Percentiles rank a stretch among this genome's conserved stretches.
phyloP scores from a whole-genome alignment of 106 monocot genomes.

The Dendrobium nobile region DNA sequence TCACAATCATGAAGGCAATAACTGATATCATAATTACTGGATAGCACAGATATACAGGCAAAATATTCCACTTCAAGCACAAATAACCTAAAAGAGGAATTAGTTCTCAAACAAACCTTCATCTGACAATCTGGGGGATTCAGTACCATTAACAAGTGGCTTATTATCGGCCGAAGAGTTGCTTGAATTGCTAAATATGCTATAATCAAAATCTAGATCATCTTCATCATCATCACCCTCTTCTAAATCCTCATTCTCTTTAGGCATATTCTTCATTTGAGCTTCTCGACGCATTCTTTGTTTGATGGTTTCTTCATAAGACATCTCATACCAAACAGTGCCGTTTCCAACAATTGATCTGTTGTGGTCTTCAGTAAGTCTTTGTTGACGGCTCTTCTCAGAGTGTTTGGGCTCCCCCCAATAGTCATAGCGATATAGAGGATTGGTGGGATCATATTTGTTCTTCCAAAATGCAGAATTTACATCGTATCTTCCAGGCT shows the following conservation, averaged over 20 bases:
- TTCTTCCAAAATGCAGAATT: constrained; percentile 46
- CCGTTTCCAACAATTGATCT: constrained; percentile 57
- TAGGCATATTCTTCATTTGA: constrained; percentile 21
- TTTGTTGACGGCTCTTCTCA: constrained; percentile 61
- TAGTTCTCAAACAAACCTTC: constrained; percentile 78
- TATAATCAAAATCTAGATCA: constrained; percentile 62
- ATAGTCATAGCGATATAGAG: constrained; percentile 74
- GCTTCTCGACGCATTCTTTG: constrained; percentile 38
- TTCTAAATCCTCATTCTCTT: constrained; percentile 16
- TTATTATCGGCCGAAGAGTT: constrained; percentile 21
- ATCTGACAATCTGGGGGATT: constrained; percentile 46
- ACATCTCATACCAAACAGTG: constrained; percentile 84
- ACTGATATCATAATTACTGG: too few species aligned
- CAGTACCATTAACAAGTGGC: constrained; percentile 53
- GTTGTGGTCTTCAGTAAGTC: constrained; percentile 59
- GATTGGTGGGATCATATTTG: constrained; percentile 56
- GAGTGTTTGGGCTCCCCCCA: constrained; percentile 88
- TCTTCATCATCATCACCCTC: constrained; percentile 34
- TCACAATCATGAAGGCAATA: too few species aligned
- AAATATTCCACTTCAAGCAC: too few species aligned
- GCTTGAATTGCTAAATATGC: constrained; percentile 36
- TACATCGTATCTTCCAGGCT: constrained; percentile 76
- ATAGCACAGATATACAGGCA: too few species aligned
- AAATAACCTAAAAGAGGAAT: too few species aligned
- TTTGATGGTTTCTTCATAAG: constrained; percentile 72